These are phyloP conservation scores for Pisolithus sp. DNA, from an alignment of 768 basidiomycete genomes.

Conservation along the genomic window DNA sequence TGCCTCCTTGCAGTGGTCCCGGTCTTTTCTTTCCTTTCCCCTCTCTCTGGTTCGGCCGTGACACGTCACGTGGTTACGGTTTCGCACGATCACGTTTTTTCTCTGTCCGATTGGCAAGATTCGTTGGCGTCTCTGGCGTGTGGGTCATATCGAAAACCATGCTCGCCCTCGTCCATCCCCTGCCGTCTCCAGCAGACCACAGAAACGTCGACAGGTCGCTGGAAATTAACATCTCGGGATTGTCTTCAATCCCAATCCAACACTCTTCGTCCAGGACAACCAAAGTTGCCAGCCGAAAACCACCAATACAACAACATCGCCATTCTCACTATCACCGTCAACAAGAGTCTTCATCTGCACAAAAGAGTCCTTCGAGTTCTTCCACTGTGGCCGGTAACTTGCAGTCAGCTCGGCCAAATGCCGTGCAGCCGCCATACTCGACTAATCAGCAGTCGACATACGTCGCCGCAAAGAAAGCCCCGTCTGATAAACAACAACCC, in stretches of 20 bases:
- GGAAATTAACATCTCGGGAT: constrained; percentile 22
- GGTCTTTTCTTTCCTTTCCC: too few species aligned
- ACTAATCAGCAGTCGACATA: constrained; percentile 8
- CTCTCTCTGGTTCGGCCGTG: background rate
- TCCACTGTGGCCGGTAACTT: constrained; percentile 26
- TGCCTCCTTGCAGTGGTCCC: background rate
- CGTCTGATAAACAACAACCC: constrained; percentile 22
- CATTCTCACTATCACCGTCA: background rate
- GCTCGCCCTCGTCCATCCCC: constrained; percentile 47
- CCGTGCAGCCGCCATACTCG: constrained; percentile 9
- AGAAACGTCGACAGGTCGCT: constrained; percentile 14
- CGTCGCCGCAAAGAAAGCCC: constrained; percentile 16
- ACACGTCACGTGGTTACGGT: background rate
- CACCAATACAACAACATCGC: constrained; percentile 13
- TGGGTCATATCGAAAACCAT: constrained; percentile 20
- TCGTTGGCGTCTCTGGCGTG: too few species aligned
- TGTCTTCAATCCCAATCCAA: constrained; percentile 4
- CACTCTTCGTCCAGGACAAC: constrained; percentile 15
- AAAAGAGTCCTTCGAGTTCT: constrained; percentile 13
- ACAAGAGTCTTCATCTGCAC: constrained; percentile 13
- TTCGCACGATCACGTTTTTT: constrained; percentile 7
- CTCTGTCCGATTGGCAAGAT: constrained; percentile 9
- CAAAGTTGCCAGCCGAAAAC: constrained; percentile 24
- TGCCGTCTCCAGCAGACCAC: constrained; percentile 25
- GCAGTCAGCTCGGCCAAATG: constrained; percentile 9